A percentile compares a stretch with the other conserved stretches of the same genome.
phyloP scores from a whole-genome alignment of 2,329 filamentous ascomycete genomes.

The Claviceps capensis region DNA sequence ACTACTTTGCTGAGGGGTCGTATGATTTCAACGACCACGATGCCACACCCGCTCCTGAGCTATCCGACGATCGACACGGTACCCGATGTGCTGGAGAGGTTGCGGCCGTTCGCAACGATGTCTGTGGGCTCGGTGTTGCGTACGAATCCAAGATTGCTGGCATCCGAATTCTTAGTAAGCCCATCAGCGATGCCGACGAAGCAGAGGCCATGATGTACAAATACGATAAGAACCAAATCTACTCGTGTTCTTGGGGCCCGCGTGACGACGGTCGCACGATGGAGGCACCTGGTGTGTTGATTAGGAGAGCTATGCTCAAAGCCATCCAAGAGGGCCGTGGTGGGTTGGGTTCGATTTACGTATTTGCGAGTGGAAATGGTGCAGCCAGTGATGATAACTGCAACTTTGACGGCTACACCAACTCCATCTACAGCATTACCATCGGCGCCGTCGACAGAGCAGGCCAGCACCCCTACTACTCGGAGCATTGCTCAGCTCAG shows the following conservation, averaged over 20 bases:
- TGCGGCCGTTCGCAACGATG: slow-evolving; percentile 78
- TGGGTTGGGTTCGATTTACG: slow-evolving; percentile 80
- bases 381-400: slow-evolving; percentile 83
- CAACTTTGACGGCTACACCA: slow-evolving; percentile 98
- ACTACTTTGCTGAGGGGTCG: slow-evolving; percentile 86
- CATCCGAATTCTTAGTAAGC: slow-evolving; percentile 80
- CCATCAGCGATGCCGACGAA: slow-evolving; percentile 86
- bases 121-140: slow-evolving; percentile 90
- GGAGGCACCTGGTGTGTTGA: slow-evolving; percentile 83
- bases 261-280: slow-evolving; percentile 87
- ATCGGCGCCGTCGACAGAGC: slow-evolving; percentile 84
- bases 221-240: slow-evolving; percentile 85
- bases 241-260: slow-evolving; percentile 97
- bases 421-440: slow-evolving; percentile 97
- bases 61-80: slow-evolving; percentile 78
- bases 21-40: slow-evolving; percentile 90
- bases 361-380: slow-evolving; percentile 91
- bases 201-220: slow-evolving; percentile 86
- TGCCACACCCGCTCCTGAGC: slow-evolving; percentile 64
- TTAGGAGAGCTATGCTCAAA: slow-evolving; percentile 80
- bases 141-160: slow-evolving; percentile 85
- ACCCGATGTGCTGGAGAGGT: slow-evolving; percentile 93
- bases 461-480: slow-evolving; percentile 88
- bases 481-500: slow-evolving; percentile 89
- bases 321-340: slow-evolving; percentile 77